Conservation (phyloP, 2,329 filamentous ascomycete species). For the Beauveria caledonica region DNA sequence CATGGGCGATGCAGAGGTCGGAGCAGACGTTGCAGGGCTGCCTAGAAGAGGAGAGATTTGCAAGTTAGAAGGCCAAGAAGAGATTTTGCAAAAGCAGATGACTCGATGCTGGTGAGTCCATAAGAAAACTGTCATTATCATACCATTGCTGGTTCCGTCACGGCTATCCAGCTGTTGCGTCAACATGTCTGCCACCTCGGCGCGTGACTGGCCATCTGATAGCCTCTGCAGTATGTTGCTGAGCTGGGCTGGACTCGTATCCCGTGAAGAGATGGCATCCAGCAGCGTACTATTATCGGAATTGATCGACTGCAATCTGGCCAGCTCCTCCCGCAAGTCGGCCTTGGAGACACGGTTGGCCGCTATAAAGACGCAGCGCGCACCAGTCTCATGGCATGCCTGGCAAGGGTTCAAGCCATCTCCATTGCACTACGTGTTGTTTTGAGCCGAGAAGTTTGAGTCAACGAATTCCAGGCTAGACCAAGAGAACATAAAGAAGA, state of each 20-base stretch:
- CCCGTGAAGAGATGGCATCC: neutral
- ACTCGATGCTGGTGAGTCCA: no score
- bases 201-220: neutral
- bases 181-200: neutral
- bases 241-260: neutral
- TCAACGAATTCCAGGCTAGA: no score
- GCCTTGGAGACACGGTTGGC: constrained; percentile 5
- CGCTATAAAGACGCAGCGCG: neutral
- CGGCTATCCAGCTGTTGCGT: neutral
- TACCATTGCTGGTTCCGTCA: neutral
- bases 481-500: no score
- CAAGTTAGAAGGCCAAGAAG: neutral
- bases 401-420: neutral
- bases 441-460: neutral
- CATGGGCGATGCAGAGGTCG: neutral
- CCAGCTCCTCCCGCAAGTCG: neutral
- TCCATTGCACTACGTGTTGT: neutral
- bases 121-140: neutral
- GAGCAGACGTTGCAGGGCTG: neutral
- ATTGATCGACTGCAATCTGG: neutral
- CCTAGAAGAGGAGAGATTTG: neutral
- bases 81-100: neutral
- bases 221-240: neutral
- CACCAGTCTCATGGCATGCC: neutral
- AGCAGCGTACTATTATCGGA: neutral